A percentile compares a stretch with the other conserved stretches of the same genome.
These are phyloP conservation scores for Phlegmacium glaucopus DNA, from an alignment of 768 basidiomycete genomes.

Conservation along the genomic window DNA sequence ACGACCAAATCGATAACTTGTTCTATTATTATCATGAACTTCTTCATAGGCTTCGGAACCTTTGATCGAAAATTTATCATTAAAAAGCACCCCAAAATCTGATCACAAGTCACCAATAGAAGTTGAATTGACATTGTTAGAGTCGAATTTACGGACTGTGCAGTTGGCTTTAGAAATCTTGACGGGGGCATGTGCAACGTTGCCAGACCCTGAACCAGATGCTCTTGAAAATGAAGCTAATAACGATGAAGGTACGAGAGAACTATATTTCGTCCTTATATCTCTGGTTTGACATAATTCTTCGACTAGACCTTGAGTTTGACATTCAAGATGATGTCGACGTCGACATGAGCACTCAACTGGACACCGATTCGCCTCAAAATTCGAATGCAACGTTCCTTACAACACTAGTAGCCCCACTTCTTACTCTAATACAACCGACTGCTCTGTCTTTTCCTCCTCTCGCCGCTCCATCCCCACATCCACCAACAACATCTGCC, in stretches of 20 bases:
- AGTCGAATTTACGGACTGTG: slow-evolving; percentile 66
- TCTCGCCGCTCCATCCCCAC: slow-evolving; percentile 59
- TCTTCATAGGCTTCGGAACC: slow-evolving; percentile 45
- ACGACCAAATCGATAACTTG: slow-evolving; percentile 2
- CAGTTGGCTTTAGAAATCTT: slow-evolving; percentile 86
- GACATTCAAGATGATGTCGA: slow-evolving; percentile 26
- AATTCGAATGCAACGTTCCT: slow-evolving; percentile 42
- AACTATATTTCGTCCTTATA: background rate
- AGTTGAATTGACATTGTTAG: slow-evolving; percentile 68
- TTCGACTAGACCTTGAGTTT: slow-evolving; percentile 10
- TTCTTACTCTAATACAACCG: slow-evolving; percentile 68
- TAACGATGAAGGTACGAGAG: slow-evolving; percentile 29
- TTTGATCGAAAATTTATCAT: slow-evolving; percentile 50
- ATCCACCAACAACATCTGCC: slow-evolving; percentile 87
- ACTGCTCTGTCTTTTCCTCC: slow-evolving; percentile 84
- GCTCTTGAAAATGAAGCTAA: slow-evolving; percentile 36
- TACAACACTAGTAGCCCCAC: slow-evolving; percentile 61
- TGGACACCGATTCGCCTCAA: slow-evolving; percentile 32
- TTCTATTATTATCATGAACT: background rate
- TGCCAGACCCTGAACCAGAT: slow-evolving; percentile 69
- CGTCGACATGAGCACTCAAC: slow-evolving; percentile 40
- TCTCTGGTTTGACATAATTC: slow-evolving; percentile 2
- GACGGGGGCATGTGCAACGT: slow-evolving; percentile 82
- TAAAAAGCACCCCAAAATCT: slow-evolving; percentile 65
- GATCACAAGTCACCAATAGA: slow-evolving; percentile 75